Percentiles rank a stretch among this genome's conserved stretches.
Conservation (phyloP, 225 moss, liverwort and hornwort species). For the Physcomitrellopsis africana region DNA sequence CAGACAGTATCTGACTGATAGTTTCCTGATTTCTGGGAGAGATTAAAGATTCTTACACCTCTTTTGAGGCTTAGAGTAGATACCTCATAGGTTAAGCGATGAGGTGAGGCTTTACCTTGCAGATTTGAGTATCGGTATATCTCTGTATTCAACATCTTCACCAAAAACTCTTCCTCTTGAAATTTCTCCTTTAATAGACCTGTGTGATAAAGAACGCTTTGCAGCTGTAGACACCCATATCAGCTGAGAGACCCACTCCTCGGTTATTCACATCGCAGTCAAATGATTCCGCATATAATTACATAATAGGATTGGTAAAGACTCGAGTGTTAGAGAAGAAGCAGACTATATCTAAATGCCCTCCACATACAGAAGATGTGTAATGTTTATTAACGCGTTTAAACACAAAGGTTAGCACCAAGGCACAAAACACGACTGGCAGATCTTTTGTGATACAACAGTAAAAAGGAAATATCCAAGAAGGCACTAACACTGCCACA, state of each 20-base stretch:
- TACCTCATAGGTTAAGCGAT: neutral
- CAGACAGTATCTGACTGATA: neutral
- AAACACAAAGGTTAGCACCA: neutral
- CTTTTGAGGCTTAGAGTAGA: neutral
- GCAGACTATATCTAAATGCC: neutral
- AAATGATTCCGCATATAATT: neutral
- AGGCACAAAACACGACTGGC: neutral
- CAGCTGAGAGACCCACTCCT: neutral
- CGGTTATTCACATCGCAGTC: neutral
- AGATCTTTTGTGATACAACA: neutral
- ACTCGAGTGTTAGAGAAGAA: neutral
- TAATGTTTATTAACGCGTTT: neutral
- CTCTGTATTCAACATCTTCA: slow-evolving; percentile 54
- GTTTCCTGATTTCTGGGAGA: neutral
- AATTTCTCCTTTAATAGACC: slow-evolving; percentile 29
- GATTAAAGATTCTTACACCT: neutral
- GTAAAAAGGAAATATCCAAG: neutral
- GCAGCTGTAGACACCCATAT: slow-evolving; percentile 41
- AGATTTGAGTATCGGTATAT: slow-evolving; percentile 64
- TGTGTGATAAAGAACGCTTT: slow-evolving; percentile 45
- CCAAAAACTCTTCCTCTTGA: slow-evolving; percentile 16
- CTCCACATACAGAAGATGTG: neutral
- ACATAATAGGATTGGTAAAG: neutral
- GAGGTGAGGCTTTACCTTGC: slow-evolving; percentile 43
- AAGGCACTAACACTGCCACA: neutral